These are phyloP conservation scores for Rugosomyces carneus DNA, from an alignment of 1,284 basidiomycete genomes.

Conservation along the genomic window DNA sequence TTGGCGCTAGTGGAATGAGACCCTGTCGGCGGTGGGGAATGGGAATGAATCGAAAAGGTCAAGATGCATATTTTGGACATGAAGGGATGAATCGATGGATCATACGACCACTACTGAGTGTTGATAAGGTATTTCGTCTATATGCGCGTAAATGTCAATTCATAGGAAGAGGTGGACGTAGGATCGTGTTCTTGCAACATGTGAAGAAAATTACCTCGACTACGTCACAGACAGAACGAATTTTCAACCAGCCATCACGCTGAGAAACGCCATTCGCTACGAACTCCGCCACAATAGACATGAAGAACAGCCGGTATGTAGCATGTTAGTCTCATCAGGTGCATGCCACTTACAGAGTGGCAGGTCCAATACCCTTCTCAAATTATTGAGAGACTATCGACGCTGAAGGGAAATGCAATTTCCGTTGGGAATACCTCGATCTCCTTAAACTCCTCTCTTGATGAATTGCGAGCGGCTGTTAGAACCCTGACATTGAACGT, in stretches of 20 bases:
- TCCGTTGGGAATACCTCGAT: slow-evolving; percentile 24
- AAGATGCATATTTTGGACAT: slow-evolving; percentile 37
- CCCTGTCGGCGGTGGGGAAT: slow-evolving; percentile 67
- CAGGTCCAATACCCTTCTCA: slow-evolving; percentile 20
- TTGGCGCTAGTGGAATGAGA: slow-evolving; percentile 63
- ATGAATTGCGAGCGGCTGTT: slow-evolving; percentile 32
- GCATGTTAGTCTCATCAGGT: not conserved
- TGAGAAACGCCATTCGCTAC: slow-evolving; percentile 64
- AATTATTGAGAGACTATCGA: slow-evolving; percentile 24
- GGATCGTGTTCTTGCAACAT: slow-evolving; percentile 73
- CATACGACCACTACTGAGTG: slow-evolving; percentile 57
- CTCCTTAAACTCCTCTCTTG: slow-evolving; percentile 25
- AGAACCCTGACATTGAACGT: slow-evolving; percentile 26
- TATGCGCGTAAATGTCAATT: not conserved
- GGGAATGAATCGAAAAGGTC: slow-evolving; percentile 37
- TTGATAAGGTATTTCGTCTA: slow-evolving; percentile 50
- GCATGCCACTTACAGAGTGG: not conserved
- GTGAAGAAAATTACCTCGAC: slow-evolving; percentile 49
- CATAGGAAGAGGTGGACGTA: slow-evolving; percentile 21
- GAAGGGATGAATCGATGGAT: slow-evolving; percentile 63
- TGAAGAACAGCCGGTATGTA: slow-evolving; percentile 13
- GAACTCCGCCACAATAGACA: slow-evolving; percentile 19
- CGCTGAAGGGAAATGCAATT: slow-evolving; percentile 26
- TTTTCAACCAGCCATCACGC: slow-evolving; percentile 61
- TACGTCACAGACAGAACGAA: slow-evolving; percentile 68